Evolutionary conservation across 805 yeast species (phyloP).

Genomic region (Tetrapisispora arboricola): DNA sequence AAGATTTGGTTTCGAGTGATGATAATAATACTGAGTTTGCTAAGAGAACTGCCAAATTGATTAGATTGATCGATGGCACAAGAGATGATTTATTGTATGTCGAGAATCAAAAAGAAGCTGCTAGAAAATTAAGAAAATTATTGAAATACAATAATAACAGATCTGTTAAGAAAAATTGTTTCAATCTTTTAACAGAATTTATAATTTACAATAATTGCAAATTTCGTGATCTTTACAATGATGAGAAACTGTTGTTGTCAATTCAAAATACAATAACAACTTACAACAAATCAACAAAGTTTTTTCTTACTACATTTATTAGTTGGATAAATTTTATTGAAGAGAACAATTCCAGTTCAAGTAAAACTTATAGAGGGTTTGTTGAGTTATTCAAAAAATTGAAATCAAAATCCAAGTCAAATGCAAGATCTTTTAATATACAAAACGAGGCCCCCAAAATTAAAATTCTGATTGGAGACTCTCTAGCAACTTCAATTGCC

Average conservation of each 20-base stretch:
- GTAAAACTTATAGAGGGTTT: constrained; percentile 18
- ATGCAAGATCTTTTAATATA: constrained; percentile 37
- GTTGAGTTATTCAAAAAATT: constrained; percentile 46
- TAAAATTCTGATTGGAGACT: constrained; percentile 55
- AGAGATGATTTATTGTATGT: constrained; percentile 22
- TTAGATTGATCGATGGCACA: constrained; percentile 30
- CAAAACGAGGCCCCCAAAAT: constrained; percentile 66
- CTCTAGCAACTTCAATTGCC: constrained; percentile 63
- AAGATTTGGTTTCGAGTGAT: constrained; percentile 33
- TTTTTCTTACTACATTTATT: background rate
- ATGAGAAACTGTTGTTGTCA: constrained; percentile 41
- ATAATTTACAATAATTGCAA: constrained; percentile 33
- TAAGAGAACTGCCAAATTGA: constrained; percentile 27
- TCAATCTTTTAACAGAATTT: constrained; percentile 34
- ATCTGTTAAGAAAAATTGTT: constrained; percentile 28
- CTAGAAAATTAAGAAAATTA: constrained; percentile 80
- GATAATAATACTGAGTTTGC: constrained; percentile 22
- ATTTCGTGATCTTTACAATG: constrained; percentile 47
- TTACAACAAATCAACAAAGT: background rate
- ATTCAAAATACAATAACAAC: background rate
- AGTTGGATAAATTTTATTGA: constrained; percentile 1
- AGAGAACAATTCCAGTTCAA: background rate
- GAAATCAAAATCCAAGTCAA: background rate
- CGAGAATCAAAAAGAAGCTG: constrained; percentile 57
- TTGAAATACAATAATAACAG: constrained; percentile 81